Conservation (phyloP, 768 basidiomycete species). For the Leucocoprinus birnbaumii region DNA sequence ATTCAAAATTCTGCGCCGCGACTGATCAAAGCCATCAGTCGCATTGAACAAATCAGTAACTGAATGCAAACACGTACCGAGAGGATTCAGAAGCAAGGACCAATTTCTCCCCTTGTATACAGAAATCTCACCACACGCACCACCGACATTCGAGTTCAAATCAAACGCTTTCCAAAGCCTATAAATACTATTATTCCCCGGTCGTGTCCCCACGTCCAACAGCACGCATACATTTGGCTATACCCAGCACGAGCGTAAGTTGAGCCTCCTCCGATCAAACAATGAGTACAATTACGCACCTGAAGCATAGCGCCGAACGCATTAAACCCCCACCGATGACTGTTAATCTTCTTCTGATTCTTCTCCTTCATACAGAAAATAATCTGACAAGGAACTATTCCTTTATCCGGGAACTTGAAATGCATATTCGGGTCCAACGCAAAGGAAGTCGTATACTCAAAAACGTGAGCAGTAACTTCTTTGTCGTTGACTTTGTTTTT, state of each 20-base stretch:
- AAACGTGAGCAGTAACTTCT: slow-evolving; percentile 64
- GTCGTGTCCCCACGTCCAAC: slow-evolving; percentile 92
- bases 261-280: not conserved
- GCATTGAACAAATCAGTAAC: not conserved
- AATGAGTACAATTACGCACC: slow-evolving; percentile 32
- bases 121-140: slow-evolving; percentile 97
- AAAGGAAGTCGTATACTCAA: slow-evolving; percentile 86
- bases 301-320: slow-evolving; percentile 83
- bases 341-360: slow-evolving; percentile 97
- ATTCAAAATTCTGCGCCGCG: slow-evolving; percentile 95
- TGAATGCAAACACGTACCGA: slow-evolving; percentile 45
- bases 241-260: slow-evolving; percentile 1
- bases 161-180: slow-evolving; percentile 96
- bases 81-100: slow-evolving; percentile 77
- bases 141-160: slow-evolving; percentile 87
- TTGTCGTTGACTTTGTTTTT: slow-evolving; percentile 45
- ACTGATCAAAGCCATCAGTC: slow-evolving; percentile 41
- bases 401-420: slow-evolving; percentile 88
- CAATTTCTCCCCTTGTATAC: slow-evolving; percentile 90
- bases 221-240: slow-evolving; percentile 91
- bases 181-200: slow-evolving; percentile 86
- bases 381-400: slow-evolving; percentile 92
- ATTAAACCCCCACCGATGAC: slow-evolving; percentile 97
- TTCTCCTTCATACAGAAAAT: slow-evolving; percentile 90
- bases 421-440: slow-evolving; percentile 76